Conservation (phyloP, 345 rosid genomes). For the Hypericum androsaemum region DNA sequence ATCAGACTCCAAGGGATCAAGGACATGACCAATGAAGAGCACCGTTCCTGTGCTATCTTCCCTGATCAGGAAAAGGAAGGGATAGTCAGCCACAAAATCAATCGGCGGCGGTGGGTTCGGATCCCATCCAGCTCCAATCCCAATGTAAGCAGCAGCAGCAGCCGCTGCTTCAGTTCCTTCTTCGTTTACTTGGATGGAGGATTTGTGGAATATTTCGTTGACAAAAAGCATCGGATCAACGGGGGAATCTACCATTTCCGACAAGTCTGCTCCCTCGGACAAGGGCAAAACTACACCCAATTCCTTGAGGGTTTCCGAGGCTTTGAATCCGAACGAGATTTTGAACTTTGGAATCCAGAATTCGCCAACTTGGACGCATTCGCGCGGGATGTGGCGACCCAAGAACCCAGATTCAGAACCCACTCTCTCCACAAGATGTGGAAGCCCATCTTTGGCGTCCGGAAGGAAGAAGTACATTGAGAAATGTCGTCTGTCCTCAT, state of each 20-base stretch:
- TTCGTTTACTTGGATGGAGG: constrained; percentile 61
- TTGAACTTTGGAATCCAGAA: constrained; percentile 55
- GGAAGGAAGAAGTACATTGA: constrained; percentile 76
- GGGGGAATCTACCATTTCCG: constrained; percentile 50
- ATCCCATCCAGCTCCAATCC: constrained; percentile 13
- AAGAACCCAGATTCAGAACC: constrained; percentile 39
- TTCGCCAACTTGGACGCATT: constrained; percentile 30
- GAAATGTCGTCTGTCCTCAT: constrained; percentile 48
- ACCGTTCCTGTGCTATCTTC: constrained; percentile 52
- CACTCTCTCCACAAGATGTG: constrained; percentile 35
- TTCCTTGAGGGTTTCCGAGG: constrained; percentile 37
- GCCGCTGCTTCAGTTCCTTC: constrained; percentile 77
- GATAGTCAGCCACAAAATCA: constrained; percentile 70
- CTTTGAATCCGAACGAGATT: constrained; percentile 49
- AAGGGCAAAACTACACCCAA: constrained; percentile 48
- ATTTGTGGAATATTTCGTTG: constrained; percentile 47
- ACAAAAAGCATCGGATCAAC: constrained; percentile 31
- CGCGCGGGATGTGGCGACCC: constrained; percentile 34
- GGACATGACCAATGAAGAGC: constrained; percentile 48
- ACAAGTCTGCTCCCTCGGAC: constrained; percentile 38
- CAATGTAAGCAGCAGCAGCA: constrained; percentile 29
- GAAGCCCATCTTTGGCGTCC: constrained; percentile 46
- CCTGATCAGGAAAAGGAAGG: constrained; percentile 48
- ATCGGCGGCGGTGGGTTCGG: constrained; percentile 6
- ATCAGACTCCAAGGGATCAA: too few relatives aligned